A percentile compares a stretch with the other conserved stretches of the same genome.
Evolutionary conservation across 2,329 filamentous ascomycete genomes (phyloP).

Genomic region (Botrytis squamosa): DNA sequence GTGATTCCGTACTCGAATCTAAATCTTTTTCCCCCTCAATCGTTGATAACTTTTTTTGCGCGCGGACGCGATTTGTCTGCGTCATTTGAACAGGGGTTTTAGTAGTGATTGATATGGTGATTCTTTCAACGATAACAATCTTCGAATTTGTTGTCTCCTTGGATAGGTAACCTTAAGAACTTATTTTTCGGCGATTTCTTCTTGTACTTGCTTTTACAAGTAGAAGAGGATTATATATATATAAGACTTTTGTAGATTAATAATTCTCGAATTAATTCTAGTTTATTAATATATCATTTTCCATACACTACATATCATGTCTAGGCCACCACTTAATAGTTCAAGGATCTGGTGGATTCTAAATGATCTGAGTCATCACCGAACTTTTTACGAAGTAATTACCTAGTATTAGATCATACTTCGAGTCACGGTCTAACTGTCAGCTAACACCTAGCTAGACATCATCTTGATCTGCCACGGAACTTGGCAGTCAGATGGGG

Average conservation of each 20-base stretch:
- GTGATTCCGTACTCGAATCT: background rate
- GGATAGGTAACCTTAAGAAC: background rate
- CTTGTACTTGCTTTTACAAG: rapidly evolving
- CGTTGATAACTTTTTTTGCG: background rate
- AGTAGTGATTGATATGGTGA: background rate
- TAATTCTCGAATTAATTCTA: background rate
- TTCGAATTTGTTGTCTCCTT: background rate
- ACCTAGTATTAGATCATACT: background rate
- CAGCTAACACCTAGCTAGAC: background rate
- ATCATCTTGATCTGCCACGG: background rate
- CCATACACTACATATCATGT: background rate
- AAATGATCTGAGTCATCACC: slow-evolving; percentile 12
- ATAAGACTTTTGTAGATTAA: background rate
- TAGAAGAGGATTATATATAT: background rate
- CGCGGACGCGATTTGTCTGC: slow-evolving; percentile 4
- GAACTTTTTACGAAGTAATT: background rate
- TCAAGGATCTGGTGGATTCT: background rate
- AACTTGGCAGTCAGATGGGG: too few species aligned
- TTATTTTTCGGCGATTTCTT: background rate
- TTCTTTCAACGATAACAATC: background rate
- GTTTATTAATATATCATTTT: background rate
- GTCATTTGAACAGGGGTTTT: slow-evolving; percentile 5
- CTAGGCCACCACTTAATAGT: background rate
- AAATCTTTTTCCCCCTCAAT: background rate
- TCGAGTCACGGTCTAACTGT: background rate